phyloP scores from a whole-genome alignment of 2,329 filamentous ascomycete species.

The Cyphellophora attinorum region DNA sequence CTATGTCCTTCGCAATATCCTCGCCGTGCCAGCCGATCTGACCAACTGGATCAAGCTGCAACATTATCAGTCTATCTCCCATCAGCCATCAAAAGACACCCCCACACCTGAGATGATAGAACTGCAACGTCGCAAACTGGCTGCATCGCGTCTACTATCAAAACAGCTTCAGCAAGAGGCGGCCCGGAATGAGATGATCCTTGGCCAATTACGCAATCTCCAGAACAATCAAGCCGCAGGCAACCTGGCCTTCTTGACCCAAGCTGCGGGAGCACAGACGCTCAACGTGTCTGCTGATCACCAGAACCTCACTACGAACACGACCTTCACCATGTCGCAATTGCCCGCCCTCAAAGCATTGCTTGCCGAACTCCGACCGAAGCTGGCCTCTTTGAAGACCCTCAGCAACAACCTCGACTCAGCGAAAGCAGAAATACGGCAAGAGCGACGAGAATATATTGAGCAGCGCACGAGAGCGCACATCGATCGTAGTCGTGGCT shows the following conservation, averaged over 20 bases:
- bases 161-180: slow-evolving; percentile 60
- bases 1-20: slow-evolving; percentile 77
- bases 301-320: slow-evolving; percentile 35
- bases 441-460: slow-evolving; percentile 71
- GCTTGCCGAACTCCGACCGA: slow-evolving; percentile 57
- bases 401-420: slow-evolving; percentile 23
- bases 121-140: slow-evolving; percentile 61
- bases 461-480: slow-evolving; percentile 70
- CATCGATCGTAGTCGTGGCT: slow-evolving; percentile 47
- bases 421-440: slow-evolving; percentile 47
- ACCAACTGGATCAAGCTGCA: slow-evolving; percentile 69
- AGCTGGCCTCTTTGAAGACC: slow-evolving; percentile 39
- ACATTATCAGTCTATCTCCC: slow-evolving; percentile 53
- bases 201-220: slow-evolving; percentile 54
- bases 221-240: slow-evolving; percentile 25
- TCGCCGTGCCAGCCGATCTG: slow-evolving; percentile 62
- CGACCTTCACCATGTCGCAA: slow-evolving; percentile 69
- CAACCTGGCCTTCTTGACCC: slow-evolving; percentile 49
- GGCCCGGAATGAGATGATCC: slow-evolving; percentile 60
- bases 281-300: slow-evolving; percentile 35
- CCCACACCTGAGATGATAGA: slow-evolving; percentile 61
- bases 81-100: slow-evolving; percentile 23
- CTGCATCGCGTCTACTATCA: slow-evolving; percentile 70
- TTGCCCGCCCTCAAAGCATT: slow-evolving; percentile 67
- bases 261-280: slow-evolving; percentile 35